Base-by-base conservation (phyloP, 768 basidiomycete species). In the Serendipita sp. region DNA sequence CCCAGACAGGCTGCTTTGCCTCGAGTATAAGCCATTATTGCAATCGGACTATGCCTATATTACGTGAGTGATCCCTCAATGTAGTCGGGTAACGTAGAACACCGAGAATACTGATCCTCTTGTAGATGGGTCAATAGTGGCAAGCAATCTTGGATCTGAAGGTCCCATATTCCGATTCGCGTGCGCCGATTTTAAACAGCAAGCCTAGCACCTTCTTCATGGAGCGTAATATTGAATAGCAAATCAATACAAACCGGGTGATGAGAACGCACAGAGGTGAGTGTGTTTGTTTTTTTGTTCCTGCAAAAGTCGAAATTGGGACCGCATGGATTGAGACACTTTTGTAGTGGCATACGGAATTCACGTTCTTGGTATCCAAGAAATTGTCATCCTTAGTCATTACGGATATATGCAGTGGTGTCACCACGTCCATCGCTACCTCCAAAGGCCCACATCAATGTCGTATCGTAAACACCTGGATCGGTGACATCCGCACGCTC, bases 21-120 rank as follows among this genome's bases (percentile, higher is more conserved):
- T 88, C 70, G 88, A 93, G 72, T 94, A 92, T 71, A 74, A 78
- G 66, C 83, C 89, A 70, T 89, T 91, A 52, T 86, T 83, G 69
- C 84, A 86, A 67, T 74, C 81, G 44, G 85, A 79, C 78, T 81
- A 83, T 67, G 69, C 78, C 70, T 41, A 10, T 23, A 52, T 35
- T 15, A 36, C 30, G 41, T 18, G 8, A 18, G 65, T 30, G 56
- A 70, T 70, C 45, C 58, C 67, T 11, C 70, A 70, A 11, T 67
- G 64, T 11, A 13, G 38, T 13, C 13, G 5, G 38, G 13, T 41
- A 13, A 41, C 5, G 5, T 13, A 23, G 23, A 23, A 23, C 23
- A 23, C 23, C 23, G 23, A 23, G 70, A 68, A 15, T 64, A 68
- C n/a, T 52, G 30, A 48, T 36, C 46, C 73, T 74, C 80, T 93